Evolutionary conservation across 2,329 filamentous ascomycete species (phyloP).

Genomic region (Escovopsis weberi): DNA sequence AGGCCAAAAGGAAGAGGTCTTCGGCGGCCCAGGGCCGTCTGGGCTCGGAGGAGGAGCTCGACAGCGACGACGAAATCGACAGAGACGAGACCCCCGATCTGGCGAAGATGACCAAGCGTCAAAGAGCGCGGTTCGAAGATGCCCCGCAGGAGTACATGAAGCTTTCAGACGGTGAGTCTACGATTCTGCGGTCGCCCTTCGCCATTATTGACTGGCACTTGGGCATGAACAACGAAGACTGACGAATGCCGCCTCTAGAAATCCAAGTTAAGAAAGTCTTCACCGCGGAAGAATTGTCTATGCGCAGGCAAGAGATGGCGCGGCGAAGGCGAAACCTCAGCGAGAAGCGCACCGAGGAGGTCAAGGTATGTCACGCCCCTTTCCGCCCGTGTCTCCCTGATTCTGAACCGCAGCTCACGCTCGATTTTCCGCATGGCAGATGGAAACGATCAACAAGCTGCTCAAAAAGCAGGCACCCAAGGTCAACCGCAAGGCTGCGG

Average conservation of each 20-base stretch:
- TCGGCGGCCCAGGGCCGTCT: conserved; percentile 10
- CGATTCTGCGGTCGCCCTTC: neutral
- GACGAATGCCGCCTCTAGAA: conserved; percentile 25
- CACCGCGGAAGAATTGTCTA: conserved; percentile 46
- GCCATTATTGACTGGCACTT: neutral
- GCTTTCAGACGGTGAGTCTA: conserved; percentile 39
- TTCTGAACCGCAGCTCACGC: conserved; percentile 2
- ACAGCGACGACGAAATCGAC: conserved; percentile 27
- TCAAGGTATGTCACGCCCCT: conserved; percentile 33
- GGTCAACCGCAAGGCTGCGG: conserved; percentile 40
- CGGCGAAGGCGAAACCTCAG: conserved; percentile 46
- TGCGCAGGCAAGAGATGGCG: conserved; percentile 48
- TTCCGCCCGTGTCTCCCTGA: neutral
- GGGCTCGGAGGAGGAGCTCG: conserved; percentile 7
- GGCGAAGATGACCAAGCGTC: conserved; percentile 46
- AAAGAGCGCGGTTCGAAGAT: conserved; percentile 44
- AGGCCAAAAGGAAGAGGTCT: conserved; percentile 20
- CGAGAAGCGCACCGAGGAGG: conserved; percentile 49
- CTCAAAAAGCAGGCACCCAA: conserved; percentile 77
- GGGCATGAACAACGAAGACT: neutral
- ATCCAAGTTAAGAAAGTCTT: conserved; percentile 49
- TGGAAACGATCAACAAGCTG: conserved; percentile 84
- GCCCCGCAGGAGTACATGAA: conserved; percentile 42
- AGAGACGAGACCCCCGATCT: conserved; percentile 37
- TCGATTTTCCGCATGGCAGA: conserved; percentile 29